These are phyloP conservation scores for Tylopilus intermedius DNA, from an alignment of 768 basidiomycete genomes.

Conservation along the genomic window DNA sequence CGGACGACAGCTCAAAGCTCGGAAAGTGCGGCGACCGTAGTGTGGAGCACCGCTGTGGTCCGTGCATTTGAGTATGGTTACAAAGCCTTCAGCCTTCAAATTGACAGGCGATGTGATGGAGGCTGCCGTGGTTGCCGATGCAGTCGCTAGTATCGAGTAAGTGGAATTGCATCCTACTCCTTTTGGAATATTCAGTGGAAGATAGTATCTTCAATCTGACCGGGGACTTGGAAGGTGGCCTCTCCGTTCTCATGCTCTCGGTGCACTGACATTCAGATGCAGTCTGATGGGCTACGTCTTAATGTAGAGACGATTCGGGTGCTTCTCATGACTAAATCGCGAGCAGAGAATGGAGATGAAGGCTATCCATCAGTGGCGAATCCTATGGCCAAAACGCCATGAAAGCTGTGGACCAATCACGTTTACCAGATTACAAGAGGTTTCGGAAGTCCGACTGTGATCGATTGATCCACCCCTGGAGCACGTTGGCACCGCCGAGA, in stretches of 20 bases:
- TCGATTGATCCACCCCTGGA: neutral
- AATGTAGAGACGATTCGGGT: neutral
- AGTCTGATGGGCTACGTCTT: neutral
- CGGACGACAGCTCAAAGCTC: too few species aligned
- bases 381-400: neutral
- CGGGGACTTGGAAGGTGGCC: neutral
- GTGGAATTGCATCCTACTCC: neutral
- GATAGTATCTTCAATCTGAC: neutral
- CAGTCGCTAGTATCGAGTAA: too few species aligned
- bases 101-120: too few species aligned
- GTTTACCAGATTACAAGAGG: neutral
- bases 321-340: neutral
- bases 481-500: neutral
- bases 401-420: neutral
- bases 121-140: too few species aligned
- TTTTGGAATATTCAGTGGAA: neutral
- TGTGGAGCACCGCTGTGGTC: too few species aligned
- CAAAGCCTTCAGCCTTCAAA: too few species aligned
- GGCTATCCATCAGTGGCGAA: neutral
- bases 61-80: too few species aligned
- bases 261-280: neutral
- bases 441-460: neutral
- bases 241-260: neutral
- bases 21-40: too few species aligned
- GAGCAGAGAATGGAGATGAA: neutral